These are phyloP conservation scores for Coemansia sp. DNA, from an alignment of 192 early-diverging fungal genomes.

Conservation along the genomic window DNA sequence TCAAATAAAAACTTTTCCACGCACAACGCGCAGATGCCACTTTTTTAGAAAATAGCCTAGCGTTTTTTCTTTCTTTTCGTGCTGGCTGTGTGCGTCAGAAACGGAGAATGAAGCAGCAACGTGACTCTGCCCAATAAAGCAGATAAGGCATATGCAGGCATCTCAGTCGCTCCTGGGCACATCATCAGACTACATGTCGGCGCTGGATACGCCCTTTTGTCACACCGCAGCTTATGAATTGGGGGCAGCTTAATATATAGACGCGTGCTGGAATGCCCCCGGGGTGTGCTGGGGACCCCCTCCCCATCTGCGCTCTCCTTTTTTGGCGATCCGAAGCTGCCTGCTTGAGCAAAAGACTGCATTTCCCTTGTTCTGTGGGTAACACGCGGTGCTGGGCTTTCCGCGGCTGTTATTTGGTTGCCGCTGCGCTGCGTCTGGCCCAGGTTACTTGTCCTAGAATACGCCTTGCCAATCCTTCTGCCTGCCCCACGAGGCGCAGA, in stretches of 20 bases:
- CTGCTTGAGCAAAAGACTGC: slow-evolving; percentile 8
- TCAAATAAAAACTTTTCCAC: slow-evolving; percentile 11
- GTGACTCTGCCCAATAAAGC: slow-evolving; percentile 26
- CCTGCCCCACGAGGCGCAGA: slow-evolving; percentile 6
- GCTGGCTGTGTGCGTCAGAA: background rate
- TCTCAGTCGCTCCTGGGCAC: slow-evolving; percentile 7
- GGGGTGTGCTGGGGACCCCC: background rate
- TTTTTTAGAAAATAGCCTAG: background rate
- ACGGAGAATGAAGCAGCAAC: slow-evolving; percentile 9
- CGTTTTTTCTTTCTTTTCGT: slow-evolving; percentile 8
- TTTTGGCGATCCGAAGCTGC: slow-evolving; percentile 19
- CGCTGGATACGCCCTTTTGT: background rate
- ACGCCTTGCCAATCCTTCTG: background rate
- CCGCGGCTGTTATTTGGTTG: slow-evolving; percentile 13
- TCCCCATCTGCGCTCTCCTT: background rate
- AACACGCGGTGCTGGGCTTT: slow-evolving; percentile 12
- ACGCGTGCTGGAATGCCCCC: background rate
- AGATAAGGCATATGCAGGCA: slow-evolving; percentile 16
- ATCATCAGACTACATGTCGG: slow-evolving; percentile 13
- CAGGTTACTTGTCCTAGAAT: slow-evolving; percentile 11
- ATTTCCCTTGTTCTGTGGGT: slow-evolving; percentile 10
- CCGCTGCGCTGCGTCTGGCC: slow-evolving; percentile 7
- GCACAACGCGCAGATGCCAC: slow-evolving; percentile 11
- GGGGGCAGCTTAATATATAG: background rate
- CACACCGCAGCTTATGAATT: background rate